A percentile compares a stretch with the other conserved stretches of the same genome.
Evolutionary conservation across 106 monocot genomes (phyloP).

Genomic region (Phalaenopsis equestris): DNA sequence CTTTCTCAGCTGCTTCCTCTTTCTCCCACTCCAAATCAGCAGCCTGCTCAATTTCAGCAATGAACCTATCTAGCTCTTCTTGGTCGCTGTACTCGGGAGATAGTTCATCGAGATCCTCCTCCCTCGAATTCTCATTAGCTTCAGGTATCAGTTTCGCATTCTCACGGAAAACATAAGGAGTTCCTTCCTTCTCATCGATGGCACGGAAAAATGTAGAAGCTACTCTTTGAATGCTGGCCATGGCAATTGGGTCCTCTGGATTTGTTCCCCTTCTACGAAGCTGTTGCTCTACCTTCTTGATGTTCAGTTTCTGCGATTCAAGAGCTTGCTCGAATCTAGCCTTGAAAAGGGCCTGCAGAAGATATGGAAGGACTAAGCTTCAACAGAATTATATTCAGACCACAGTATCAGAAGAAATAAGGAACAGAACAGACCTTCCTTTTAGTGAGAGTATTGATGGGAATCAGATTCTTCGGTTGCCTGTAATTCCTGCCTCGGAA

Average conservation of each 20-base stretch:
- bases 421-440: slow-evolving; percentile 55
- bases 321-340: slow-evolving; percentile 99
- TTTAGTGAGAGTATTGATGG: slow-evolving; percentile 96
- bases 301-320: slow-evolving; percentile 95
- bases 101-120: slow-evolving; percentile 28
- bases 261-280: slow-evolving; percentile 82
- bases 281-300: slow-evolving; percentile 85
- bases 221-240: slow-evolving; percentile 96
- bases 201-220: slow-evolving; percentile 96
- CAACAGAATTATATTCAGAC: background rate
- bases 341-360: slow-evolving; percentile 86
- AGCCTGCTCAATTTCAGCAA: slow-evolving; percentile 86
- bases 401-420: background rate
- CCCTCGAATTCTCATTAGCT: slow-evolving; percentile 7
- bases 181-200: slow-evolving; percentile 95
- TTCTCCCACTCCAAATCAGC: slow-evolving; percentile 83
- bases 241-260: slow-evolving; percentile 89
- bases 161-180: slow-evolving; percentile 75
- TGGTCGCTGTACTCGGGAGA: slow-evolving; percentile 86
- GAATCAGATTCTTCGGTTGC: slow-evolving; percentile 95
- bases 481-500: slow-evolving; percentile 95
- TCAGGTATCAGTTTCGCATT: slow-evolving; percentile 13
- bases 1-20: slow-evolving; percentile 89
- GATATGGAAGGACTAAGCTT: background rate
- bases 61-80: slow-evolving; percentile 95